Evolutionary conservation across 306 rosid genomes (phyloP), one percentile per base, ranked within the genome.

Genomic region (Arachis stenosperma): DNA sequence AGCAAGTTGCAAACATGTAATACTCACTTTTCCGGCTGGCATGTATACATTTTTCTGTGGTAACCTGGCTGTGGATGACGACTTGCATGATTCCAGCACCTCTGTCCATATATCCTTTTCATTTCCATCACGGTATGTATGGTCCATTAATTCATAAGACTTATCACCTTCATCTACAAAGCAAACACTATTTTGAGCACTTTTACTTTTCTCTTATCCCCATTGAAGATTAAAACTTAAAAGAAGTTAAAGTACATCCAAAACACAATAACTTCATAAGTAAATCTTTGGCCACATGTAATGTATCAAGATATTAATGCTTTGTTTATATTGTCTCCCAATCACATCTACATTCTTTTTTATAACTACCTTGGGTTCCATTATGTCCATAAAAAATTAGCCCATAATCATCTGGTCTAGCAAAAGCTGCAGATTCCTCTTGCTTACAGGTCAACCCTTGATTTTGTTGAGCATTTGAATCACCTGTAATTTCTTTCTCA

Each of bases 291-390:
- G 61, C 61, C 58, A 48, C 44, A 14, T 52, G 43, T 42, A 59
- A 39, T 66, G 27, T 55, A 67, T 69, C 44, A 60, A 29, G 44
- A 60, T 64, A 48, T 6, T 53, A 54, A 37, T 14, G 65, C 44
- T 63, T 63, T 2, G 41, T 52, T 56, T 55, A 62, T 56, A 61
- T 77, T 39, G 13, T 59, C 53, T 78, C 13, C 52, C 52, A 52
- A 41, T 10, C 52, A 48, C 47, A 39, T 69, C 69, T 70, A 59
- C 46, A 70, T 59, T 75, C 33, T 36, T 62, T 62, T 59, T 75
- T 30, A 29, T n/a, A 48, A 78, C 85, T 75, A 89, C 90, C 96
- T 92, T 84, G 90, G 67, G 71, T 73, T 76, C 69, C 78, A 78
- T 68, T 77, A 73, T 36, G 73, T 81, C 86, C 87, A 78, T 77